Evolutionary conservation across 2,329 filamentous ascomycete genomes (phyloP), one percentile per base, ranked within the genome.

Genomic region (Fusarium burgessii): DNA sequence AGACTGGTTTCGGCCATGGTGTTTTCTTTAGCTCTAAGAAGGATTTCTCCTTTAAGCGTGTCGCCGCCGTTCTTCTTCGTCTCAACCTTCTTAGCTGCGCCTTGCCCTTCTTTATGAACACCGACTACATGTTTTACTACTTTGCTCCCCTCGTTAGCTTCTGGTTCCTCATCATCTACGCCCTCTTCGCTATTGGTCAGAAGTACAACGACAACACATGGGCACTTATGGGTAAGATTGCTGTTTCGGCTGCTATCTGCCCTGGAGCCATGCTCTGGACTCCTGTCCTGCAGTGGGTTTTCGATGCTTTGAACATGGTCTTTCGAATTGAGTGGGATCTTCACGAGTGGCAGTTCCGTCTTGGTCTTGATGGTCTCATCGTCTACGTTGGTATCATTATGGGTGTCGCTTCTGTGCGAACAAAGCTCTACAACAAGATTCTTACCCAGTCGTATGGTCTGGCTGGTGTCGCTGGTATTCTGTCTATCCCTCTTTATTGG

Each of bases 1-100:
- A 91, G 63, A 89, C 86, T 17, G 86, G 85, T 13, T 91, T 87
- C 68, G 88, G 88, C 2, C 89, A 92, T 73, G 84, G 89, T 1
- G 78, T 84, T 7, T 90, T 87, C 76, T 87, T 91, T 62, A 77
- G 90, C 33, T 81, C 80, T 50, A 88, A 83, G 55, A 80, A 81
- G 33, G 88, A 91, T 74, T 90, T 85, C 71, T 89, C 89, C 0
- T 74, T 88, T 32, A 80, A 81, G 45, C 84, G 89, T 20, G 80
- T 87, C 15, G 82, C 82, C 3, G 77, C 78, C 3, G 85, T 90
- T 7, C 74, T 91, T 18, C 80, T 89, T 46, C 85, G 88, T 6
- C 80, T 89, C 7, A 92, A 91, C 72, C 75, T 88, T 3, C 80
- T 91, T 3, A 85, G 83, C 47, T 84, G 84, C 32, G 68, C 84